Evolutionary conservation across 129 eudicot species (phyloP), one percentile per base, ranked within the genome.

Genomic region (Smallanthus sonchifolius): DNA sequence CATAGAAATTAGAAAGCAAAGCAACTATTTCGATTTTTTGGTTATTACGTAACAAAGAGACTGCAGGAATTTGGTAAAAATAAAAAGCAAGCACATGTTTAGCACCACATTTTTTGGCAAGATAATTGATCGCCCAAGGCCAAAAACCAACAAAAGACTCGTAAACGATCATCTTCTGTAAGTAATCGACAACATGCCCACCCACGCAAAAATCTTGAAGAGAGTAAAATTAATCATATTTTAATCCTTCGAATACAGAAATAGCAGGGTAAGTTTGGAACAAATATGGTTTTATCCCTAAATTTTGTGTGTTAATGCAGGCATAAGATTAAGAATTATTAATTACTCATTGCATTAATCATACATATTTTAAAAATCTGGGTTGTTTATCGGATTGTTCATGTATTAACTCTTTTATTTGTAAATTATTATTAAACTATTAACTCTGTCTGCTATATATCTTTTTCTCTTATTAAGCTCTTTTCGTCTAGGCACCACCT

Each of bases 191-290:
- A 44, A 36, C 40, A 17, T 6, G 30, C 11, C 34, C 54, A 71
- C 65, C 2, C 66, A 15, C 17, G 24, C 74, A 69, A 10, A 2
- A 45, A 47, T 47, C 7, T 3, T 6, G 17, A 57, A 28, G 42
- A 60, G 17, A 74, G 17, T 65, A 44, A 19, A 38, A 75, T 14
- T 36, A 63, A 36, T 49, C 73, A 37, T 66, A 34, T 64, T 74
- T 65, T 4, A 62, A 62, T 32, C 34, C 20, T 63, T 36, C 48
- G 17, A 15, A 30, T 8, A 20, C 7, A 48, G 64, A 65, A 75
- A 43, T 17, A 75, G 35, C 51, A 49, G n/a, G 38, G 19, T 6
- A 63, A 65, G 51, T 65, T 66, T 14, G 20, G 13, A 14, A 67
- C 34, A 43, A 44, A 67, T 42, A 40, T 15, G 17, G 36, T 19